phyloP scores from a whole-genome alignment of 2,329 filamentous ascomycete genomes.

The Ceratocystis eucalypticola region DNA sequence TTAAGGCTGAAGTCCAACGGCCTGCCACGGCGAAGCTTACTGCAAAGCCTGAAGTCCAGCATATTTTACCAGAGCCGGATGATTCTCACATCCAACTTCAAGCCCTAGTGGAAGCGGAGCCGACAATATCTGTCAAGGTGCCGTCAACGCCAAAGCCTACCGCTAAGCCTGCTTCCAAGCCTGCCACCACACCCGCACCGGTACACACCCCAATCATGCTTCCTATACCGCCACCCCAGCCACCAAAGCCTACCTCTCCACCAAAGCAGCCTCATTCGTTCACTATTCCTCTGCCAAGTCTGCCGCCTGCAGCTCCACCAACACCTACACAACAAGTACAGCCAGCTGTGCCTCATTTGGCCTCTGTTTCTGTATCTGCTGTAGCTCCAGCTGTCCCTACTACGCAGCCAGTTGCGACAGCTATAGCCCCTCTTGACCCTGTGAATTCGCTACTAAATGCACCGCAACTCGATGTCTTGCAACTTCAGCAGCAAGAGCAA shows the following conservation, averaged over 20 bases:
- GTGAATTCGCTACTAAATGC: constrained; percentile 13
- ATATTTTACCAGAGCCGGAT: constrained; percentile 10
- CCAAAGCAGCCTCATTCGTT: constrained; percentile 9
- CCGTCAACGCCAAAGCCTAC: not conserved
- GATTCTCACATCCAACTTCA: constrained; percentile 12
- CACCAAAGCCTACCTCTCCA: constrained; percentile 2
- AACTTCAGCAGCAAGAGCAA: constrained; percentile 16
- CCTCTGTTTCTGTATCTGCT: constrained; percentile 8
- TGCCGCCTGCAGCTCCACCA: constrained; percentile 1
- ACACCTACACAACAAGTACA: not conserved
- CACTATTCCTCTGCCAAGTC: constrained; percentile 16
- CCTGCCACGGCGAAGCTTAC: not conserved
- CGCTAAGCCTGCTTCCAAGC: not conserved
- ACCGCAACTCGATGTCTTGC: constrained; percentile 8
- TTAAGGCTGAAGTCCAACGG: not conserved
- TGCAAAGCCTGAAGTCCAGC: not conserved
- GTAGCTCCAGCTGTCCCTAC: not conserved
- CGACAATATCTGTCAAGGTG: constrained; percentile 1
- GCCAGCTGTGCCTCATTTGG: not conserved
- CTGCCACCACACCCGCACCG: not conserved
- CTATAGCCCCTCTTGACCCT: constrained; percentile 9
- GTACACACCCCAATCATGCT: not conserved
- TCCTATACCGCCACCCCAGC: constrained; percentile 3
- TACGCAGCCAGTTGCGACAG: not conserved
- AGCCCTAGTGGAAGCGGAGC: constrained; percentile 14